phyloP scores from a whole-genome alignment of 2,329 filamentous ascomycete species.

The Aspergillus pseudoterreus region DNA sequence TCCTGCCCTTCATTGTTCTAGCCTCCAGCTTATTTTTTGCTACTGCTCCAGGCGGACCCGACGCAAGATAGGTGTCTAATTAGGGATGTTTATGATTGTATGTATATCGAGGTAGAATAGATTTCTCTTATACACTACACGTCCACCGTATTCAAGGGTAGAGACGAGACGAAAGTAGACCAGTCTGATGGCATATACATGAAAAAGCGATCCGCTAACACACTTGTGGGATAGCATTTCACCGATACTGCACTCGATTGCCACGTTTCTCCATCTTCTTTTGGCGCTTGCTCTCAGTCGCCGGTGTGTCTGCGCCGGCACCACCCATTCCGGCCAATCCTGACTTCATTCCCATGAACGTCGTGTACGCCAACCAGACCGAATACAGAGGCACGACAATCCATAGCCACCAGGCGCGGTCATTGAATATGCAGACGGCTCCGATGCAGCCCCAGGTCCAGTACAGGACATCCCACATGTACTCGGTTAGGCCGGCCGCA shows the following conservation, averaged over 20 bases:
- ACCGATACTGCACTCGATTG: constrained; percentile 42
- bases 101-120: not conserved
- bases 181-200: too few species aligned
- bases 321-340: constrained; percentile 42
- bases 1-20: not conserved
- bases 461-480: constrained; percentile 96
- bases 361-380: constrained; percentile 43
- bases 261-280: constrained; percentile 52
- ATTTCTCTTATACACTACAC: too few species aligned
- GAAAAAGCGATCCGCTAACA: not conserved
- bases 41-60: too few species aligned
- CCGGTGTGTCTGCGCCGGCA: constrained; percentile 21
- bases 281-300: constrained; percentile 48
- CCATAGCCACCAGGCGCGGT: constrained; percentile 70
- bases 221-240: constrained; percentile 1
- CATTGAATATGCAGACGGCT: constrained; percentile 72
- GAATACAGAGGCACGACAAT: constrained; percentile 48
- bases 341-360: constrained; percentile 45
- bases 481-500: constrained; percentile 85
- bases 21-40: not conserved
- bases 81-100: not conserved
- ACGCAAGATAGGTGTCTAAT: too few species aligned
- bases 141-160: not conserved
- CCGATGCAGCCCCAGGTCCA: constrained; percentile 80
- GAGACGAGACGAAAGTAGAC: too few species aligned